Evolutionary conservation across 2,329 filamentous ascomycete genomes (phyloP).

Genomic region (Alternaria viburni): DNA sequence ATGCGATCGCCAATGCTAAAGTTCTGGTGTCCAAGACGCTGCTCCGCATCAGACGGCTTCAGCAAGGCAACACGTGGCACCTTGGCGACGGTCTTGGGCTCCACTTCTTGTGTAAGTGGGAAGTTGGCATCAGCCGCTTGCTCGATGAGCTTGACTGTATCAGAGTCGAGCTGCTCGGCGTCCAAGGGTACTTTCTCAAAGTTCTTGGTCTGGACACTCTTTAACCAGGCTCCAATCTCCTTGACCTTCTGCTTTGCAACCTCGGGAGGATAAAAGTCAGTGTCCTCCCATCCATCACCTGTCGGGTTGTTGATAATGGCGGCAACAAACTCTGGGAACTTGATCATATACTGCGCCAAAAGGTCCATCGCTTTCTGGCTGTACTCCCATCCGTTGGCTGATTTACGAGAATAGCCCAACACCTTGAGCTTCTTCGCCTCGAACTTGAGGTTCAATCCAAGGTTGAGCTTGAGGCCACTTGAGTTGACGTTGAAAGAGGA

Average conservation of each 20-base stretch:
- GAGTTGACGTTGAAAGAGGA: constrained; percentile 88
- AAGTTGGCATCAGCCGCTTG: constrained; percentile 67
- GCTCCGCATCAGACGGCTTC: constrained; percentile 95
- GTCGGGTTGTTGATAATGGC: constrained; percentile 85
- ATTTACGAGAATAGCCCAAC: constrained; percentile 89
- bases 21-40: constrained; percentile 82
- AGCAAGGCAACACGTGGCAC: constrained; percentile 87
- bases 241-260: constrained; percentile 82
- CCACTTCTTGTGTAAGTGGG: constrained; percentile 43
- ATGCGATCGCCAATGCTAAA: constrained; percentile 89
- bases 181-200: constrained; percentile 97
- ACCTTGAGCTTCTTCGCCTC: constrained; percentile 96
- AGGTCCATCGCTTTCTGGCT: constrained; percentile 82
- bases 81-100: constrained; percentile 74
- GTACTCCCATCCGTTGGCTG: constrained; percentile 91
- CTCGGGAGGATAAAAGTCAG: constrained; percentile 80
- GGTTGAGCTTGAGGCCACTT: constrained; percentile 82
- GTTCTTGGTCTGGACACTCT: constrained; percentile 85
- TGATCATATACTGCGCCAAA: constrained; percentile 86
- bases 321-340: constrained; percentile 94
- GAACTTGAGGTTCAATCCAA: constrained; percentile 96
- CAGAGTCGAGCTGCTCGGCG: constrained; percentile 93
- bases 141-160: constrained; percentile 83
- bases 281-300: constrained; percentile 81
- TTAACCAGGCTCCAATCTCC: constrained; percentile 93